Conservation (phyloP, 345 rosid species). For the Durio zibethinus region DNA sequence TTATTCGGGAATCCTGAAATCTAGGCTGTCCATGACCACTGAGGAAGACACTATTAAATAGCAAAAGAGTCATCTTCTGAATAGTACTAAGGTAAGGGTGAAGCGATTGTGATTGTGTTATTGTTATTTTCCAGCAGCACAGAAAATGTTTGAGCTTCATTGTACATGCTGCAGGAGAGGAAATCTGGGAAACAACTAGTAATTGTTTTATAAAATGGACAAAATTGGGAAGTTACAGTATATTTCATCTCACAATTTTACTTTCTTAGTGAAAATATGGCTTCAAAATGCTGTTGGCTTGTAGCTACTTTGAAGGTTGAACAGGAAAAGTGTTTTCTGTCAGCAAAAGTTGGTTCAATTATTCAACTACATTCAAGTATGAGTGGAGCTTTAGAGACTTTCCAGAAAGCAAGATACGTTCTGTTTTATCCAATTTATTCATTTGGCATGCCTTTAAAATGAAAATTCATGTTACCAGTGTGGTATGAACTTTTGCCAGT, state of each 20-base stretch:
- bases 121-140: not conserved
- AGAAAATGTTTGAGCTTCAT: not conserved
- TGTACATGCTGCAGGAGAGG: not conserved
- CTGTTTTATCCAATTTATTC: not conserved
- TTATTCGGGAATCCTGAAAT: not conserved
- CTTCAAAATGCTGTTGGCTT: not conserved
- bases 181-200: not conserved
- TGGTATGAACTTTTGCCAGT: not conserved
- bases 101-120: not conserved
- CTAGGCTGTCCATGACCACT: not conserved
- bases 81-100: not conserved
- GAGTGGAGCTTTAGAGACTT: not conserved
- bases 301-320: constrained; percentile 3
- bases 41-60: not conserved
- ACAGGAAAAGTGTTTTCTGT: not conserved
- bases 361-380: not conserved
- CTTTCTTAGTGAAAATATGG: not conserved
- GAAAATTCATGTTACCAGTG: too few species aligned
- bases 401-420: not conserved
- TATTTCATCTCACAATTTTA: not conserved
- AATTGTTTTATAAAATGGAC: not conserved
- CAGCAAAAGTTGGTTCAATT: not conserved
- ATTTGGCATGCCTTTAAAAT: too few species aligned
- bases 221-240: not conserved
- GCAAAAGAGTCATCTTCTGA: not conserved